Evolutionary conservation across 2,329 filamentous ascomycete species (phyloP).

Genomic region (Hymenoscyphus salicellus): DNA sequence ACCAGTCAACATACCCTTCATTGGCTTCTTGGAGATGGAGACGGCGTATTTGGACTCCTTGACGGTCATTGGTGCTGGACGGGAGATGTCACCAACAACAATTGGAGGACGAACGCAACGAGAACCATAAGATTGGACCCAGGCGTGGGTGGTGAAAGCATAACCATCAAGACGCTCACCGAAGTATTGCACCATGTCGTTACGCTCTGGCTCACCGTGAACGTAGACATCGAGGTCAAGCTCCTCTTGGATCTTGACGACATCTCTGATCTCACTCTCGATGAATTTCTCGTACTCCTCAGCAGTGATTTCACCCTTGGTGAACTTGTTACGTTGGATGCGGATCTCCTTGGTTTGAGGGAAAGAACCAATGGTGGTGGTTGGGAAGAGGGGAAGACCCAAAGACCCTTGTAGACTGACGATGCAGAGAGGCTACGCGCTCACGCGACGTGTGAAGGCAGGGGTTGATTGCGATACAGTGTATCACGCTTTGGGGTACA

Average conservation of each 20-base stretch:
- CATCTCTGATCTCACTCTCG: constrained; percentile 94
- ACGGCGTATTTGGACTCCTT: constrained; percentile 99
- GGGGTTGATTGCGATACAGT: too few relatives aligned
- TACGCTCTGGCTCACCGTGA: constrained; percentile 98
- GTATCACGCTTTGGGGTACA: constrained; percentile 84
- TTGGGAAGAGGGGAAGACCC: constrained; percentile 94
- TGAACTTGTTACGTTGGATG: constrained; percentile 94
- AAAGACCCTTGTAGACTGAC: constrained; percentile 87
- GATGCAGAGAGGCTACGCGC: constrained; percentile 80
- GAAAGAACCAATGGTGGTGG: constrained; percentile 99
- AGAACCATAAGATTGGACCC: constrained; percentile 98
- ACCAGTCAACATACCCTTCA: constrained; percentile 99
- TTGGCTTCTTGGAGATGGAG: constrained; percentile 94
- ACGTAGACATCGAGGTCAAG: constrained; percentile 96
- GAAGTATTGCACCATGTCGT: constrained; percentile 99
- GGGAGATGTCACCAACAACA: constrained; percentile 97
- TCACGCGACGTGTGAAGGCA: too few relatives aligned
- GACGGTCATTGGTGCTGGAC: constrained; percentile 95
- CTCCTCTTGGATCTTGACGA: constrained; percentile 96
- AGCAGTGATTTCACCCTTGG: constrained; percentile 93
- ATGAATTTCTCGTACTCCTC: constrained; percentile 98
- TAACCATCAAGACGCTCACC: constrained; percentile 96
- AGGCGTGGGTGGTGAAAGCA: constrained; percentile 97
- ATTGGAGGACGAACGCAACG: constrained; percentile 98
- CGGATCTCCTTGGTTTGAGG: constrained; percentile 99